Conservation (phyloP, 257 asterid species). For the Hygrophila difformis region DNA sequence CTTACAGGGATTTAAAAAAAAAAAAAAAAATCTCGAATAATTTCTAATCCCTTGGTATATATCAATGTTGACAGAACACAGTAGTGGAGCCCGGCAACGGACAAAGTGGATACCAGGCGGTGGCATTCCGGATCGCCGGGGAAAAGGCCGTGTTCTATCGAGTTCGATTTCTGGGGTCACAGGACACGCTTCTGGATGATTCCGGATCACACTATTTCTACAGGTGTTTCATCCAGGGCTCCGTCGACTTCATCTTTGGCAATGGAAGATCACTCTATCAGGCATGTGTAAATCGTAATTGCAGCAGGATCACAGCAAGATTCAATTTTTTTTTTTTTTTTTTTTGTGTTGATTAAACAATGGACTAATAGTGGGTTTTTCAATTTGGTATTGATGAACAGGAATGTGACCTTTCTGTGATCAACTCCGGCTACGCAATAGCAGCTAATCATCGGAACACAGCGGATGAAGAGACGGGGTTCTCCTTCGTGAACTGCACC, state of each 20-base stretch:
- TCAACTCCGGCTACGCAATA: conserved; percentile 37
- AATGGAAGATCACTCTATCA: conserved; percentile 57
- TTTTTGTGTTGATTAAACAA: not conserved
- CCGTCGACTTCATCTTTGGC: conserved; percentile 76
- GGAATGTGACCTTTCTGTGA: conserved; percentile 47
- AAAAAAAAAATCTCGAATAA: no score
- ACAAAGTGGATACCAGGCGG: conserved; percentile 50
- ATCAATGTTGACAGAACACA: conserved; percentile 37
- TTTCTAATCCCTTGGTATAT: not conserved
- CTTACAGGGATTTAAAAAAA: no score
- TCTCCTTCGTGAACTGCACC: conserved; percentile 60
- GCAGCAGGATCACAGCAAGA: no score
- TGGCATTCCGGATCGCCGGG: conserved; percentile 56
- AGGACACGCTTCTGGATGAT: conserved; percentile 71
- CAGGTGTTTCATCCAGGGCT: conserved; percentile 60
- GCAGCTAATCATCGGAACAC: conserved; percentile 68
- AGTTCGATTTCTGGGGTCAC: conserved; percentile 64
- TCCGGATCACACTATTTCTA: conserved; percentile 51
- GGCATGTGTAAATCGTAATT: no score
- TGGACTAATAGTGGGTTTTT: no score
- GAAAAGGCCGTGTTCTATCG: conserved; percentile 61
- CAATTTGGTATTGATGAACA: no score
- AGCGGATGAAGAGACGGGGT: conserved; percentile 52
- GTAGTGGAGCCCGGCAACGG: conserved; percentile 31
- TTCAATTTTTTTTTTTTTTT: not conserved